phyloP scores from a whole-genome alignment of 345 rosid genomes.

The Hypericum perforatum region DNA sequence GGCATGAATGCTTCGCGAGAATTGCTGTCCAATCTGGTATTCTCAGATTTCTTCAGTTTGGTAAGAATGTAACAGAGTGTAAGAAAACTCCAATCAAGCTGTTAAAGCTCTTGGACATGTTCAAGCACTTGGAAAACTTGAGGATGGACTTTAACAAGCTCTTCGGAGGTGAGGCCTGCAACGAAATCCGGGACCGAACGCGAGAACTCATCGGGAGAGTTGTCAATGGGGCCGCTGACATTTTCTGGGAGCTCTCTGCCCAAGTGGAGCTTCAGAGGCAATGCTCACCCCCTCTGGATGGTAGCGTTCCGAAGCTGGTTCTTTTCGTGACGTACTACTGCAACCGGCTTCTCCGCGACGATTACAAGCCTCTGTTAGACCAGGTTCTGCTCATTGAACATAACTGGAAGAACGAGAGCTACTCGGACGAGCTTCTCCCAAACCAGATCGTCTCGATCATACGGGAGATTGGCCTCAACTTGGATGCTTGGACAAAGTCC shows the following conservation, averaged over 20 bases:
- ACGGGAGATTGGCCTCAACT: constrained; percentile 51
- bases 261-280: constrained; percentile 62
- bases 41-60: constrained; percentile 40
- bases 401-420: constrained; percentile 55
- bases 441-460: constrained; percentile 40
- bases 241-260: constrained; percentile 61
- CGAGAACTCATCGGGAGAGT: constrained; percentile 49
- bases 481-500: constrained; percentile 66
- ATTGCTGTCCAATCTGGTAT: constrained; percentile 47
- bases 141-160: constrained; percentile 55
- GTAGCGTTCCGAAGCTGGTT: constrained; percentile 52
- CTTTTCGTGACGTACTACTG: constrained; percentile 58
- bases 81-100: constrained; percentile 58
- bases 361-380: constrained; percentile 40
- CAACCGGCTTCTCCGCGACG: constrained; percentile 42
- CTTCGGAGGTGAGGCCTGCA: constrained; percentile 43
- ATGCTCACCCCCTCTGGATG: constrained; percentile 42
- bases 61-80: constrained; percentile 41
- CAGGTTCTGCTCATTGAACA: constrained; percentile 46
- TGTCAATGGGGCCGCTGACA: constrained; percentile 44
- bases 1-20: constrained; percentile 35
- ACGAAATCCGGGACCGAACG: constrained; percentile 43
- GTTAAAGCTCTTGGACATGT: constrained; percentile 52
- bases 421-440: constrained; percentile 35
- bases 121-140: constrained; percentile 42